phyloP scores from a whole-genome alignment of 257 asterid genomes.

The Capsicum baccatum region DNA sequence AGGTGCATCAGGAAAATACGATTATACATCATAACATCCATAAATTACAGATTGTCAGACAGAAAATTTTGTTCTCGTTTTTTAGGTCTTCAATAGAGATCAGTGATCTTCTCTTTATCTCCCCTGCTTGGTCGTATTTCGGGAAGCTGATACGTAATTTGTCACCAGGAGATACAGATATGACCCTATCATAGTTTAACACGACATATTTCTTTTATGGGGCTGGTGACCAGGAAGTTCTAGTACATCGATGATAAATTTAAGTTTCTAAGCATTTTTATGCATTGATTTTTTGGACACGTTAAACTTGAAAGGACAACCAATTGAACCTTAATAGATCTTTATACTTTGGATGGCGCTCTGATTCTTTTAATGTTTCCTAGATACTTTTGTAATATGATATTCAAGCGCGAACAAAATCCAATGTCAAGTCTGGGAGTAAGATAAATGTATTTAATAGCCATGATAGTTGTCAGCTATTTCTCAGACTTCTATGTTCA shows the following conservation, averaged over 20 bases:
- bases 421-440: not conserved
- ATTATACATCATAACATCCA: too few relatives aligned
- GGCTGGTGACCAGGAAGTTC: not conserved
- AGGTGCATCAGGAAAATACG: too few relatives aligned
- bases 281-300: not conserved
- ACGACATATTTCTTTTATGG: not conserved
- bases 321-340: not conserved
- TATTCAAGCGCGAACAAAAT: not conserved
- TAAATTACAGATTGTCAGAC: too few relatives aligned
- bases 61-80: too few relatives aligned
- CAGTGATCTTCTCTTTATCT: too few relatives aligned
- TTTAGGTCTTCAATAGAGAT: too few relatives aligned
- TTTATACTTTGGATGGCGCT: not conserved
- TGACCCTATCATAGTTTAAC: too few relatives aligned
- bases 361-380: constrained; percentile 9
- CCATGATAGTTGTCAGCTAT: not conserved
- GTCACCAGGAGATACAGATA: too few relatives aligned
- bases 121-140: too few relatives aligned
- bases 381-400: not conserved
- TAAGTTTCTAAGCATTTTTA: not conserved
- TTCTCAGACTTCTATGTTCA: not conserved
- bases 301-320: not conserved
- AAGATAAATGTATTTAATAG: not conserved
- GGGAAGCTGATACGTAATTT: too few relatives aligned
- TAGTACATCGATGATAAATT: not conserved